phyloP scores from a whole-genome alignment of 495 filamentous ascomycete genomes.

The Bombardia bombarda region DNA sequence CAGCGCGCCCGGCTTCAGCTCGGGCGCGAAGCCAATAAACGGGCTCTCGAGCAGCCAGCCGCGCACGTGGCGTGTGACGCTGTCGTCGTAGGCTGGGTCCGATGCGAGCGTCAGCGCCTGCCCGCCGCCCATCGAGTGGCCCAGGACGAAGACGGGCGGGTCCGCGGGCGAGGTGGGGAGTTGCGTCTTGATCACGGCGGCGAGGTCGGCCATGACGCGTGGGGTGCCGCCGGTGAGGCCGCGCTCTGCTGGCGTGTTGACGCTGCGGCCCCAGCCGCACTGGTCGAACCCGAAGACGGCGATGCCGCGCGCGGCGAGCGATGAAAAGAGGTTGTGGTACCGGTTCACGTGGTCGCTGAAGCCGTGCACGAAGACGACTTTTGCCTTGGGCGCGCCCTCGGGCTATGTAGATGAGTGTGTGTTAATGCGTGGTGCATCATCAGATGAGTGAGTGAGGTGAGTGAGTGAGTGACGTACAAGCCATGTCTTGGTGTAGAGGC shows the following conservation, averaged over 20 bases:
- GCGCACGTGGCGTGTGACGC: slow-evolving; percentile 36
- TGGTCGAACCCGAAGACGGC: slow-evolving; percentile 72
- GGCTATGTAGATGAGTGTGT: slow-evolving; percentile 29
- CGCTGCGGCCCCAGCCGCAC: slow-evolving; percentile 56
- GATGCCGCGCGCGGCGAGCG: slow-evolving; percentile 63
- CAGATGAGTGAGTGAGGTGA: not conserved
- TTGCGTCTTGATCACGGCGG: slow-evolving; percentile 51
- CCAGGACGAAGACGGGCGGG: slow-evolving; percentile 72
- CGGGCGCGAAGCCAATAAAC: slow-evolving; percentile 58
- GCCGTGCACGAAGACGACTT: slow-evolving; percentile 73
- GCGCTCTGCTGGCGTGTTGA: slow-evolving; percentile 37
- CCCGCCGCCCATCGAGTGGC: slow-evolving; percentile 76
- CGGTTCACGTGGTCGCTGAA: slow-evolving; percentile 80
- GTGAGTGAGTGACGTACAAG: slow-evolving; percentile 53
- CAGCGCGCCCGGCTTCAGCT: slow-evolving; percentile 48
- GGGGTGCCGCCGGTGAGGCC: slow-evolving; percentile 66
- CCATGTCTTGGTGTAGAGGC: slow-evolving; percentile 82
- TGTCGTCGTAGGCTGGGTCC: slow-evolving; percentile 33
- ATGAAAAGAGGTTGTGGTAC: slow-evolving; percentile 60
- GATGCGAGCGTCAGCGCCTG: slow-evolving; percentile 48
- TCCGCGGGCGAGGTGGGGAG: slow-evolving; percentile 14
- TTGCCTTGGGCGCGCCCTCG: slow-evolving; percentile 47
- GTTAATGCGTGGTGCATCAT: not conserved
- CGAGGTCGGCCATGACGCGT: slow-evolving; percentile 68
- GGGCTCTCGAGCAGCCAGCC: slow-evolving; percentile 65